Base-by-base conservation (phyloP, 768 basidiomycete genomes). In the Strobilomyces confusus region DNA sequence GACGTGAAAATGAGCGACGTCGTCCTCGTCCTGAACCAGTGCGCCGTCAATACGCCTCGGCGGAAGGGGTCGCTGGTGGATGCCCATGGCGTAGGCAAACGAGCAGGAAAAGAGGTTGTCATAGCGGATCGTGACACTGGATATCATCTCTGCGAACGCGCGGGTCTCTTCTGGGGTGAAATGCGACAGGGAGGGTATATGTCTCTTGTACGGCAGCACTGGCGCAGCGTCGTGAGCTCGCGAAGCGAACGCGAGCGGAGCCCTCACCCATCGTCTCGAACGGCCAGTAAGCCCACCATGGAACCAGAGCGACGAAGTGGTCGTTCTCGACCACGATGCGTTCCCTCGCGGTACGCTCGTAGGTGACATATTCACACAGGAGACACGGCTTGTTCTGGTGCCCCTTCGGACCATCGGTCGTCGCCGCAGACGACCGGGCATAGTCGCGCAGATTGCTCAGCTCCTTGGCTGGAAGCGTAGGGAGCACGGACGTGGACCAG, bases 201-300 rank as follows among this genome's bases (percentile, higher is more conserved):
- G 94, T 4, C 92, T 78, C 55, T 78, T 80, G 71, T 86, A 81
- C 0, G 90, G 89, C 29, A 92, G 72, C 46, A 92, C 89, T 91
- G 56, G 19, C 13, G 13, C 22, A 34, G 5, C 36, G 42, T 23
- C 5, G 43, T 46, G 12, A 54, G 60, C 40, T 14, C 43, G 44
- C 43, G 12, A 58, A 37, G 41, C 40, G 40, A 20, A 37, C 2
- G 8, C 32, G 8, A 33, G 44, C 32, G 8, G 20, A 29, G 20
- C 77, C 2, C 61, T 60, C 29, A 87, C 89, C 66, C 61, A 95
- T 71, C 17, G 86, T 76, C 68, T 97, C 94, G 64, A 85, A 97
- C 0, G 94, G 94, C 94, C 93, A 97, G 30, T 82, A 81, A 7
- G 93, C 94, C 94, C 94, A 97, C 86, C 91, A 95, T 2, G 94